Percentiles rank a stretch among this genome's conserved stretches.
Conservation (phyloP, 2,329 filamentous ascomycete species). For the Boeremia exigua region DNA sequence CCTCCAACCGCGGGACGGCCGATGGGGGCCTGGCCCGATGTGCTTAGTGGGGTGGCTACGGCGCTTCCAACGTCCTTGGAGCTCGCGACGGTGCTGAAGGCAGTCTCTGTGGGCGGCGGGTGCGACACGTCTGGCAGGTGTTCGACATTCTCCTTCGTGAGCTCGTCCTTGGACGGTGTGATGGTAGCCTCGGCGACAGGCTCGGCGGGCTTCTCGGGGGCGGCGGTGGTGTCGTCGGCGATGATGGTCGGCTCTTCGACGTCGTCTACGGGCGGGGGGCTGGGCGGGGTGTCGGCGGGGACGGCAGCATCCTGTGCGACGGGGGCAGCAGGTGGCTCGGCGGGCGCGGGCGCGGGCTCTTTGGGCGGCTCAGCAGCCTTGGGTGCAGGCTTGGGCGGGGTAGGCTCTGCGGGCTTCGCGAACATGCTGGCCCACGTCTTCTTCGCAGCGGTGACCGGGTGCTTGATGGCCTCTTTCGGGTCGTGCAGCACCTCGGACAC, state of each 20-base stretch:
- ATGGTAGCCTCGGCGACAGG: conserved; percentile 60
- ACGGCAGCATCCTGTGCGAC: conserved; percentile 46
- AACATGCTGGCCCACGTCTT: conserved; percentile 64
- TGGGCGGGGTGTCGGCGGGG: conserved; percentile 50
- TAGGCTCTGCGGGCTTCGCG: conserved; percentile 55
- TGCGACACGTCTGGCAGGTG: conserved; percentile 83
- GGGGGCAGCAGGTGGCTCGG: conserved; percentile 49
- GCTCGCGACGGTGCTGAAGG: conserved; percentile 86
- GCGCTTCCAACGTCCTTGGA: conserved; percentile 74
- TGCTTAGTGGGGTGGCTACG: conserved; percentile 64
- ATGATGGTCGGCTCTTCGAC: conserved; percentile 39
- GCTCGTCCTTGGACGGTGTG: conserved; percentile 76
- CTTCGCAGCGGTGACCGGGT: conserved; percentile 44
- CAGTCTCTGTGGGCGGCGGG: conserved; percentile 79
- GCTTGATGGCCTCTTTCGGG: conserved; percentile 15
- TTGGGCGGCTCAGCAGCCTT: conserved; percentile 47
- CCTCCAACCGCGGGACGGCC: conserved; percentile 70
- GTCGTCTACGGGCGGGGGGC: conserved; percentile 47
- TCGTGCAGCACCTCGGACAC: conserved; percentile 18
- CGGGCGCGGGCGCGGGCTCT: conserved; percentile 39
- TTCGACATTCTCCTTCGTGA: conserved; percentile 92
- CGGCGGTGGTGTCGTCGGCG: conserved; percentile 37
- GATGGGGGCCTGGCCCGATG: conserved; percentile 60
- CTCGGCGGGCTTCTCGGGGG: conserved; percentile 50
- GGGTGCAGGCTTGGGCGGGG: conserved; percentile 44